A percentile compares a stretch with the other conserved stretches of the same genome.
phyloP scores from a whole-genome alignment of 1,139 yeast species.

The Debaryomyces robertsiae region DNA sequence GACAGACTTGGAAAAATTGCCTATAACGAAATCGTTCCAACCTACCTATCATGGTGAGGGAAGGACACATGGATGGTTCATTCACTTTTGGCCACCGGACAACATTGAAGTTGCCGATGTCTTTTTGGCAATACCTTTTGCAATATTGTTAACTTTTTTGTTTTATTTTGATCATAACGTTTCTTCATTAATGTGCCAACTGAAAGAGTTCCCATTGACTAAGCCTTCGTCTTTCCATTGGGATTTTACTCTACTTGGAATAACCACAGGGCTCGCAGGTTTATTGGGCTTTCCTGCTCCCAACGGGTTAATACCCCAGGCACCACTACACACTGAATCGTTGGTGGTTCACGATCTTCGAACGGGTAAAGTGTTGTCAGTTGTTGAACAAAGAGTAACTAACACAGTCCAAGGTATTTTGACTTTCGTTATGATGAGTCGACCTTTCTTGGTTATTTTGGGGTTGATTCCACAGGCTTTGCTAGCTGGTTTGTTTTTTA shows the following conservation, averaged over 20 bases:
- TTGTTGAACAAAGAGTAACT: slow-evolving; percentile 87
- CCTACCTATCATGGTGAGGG: slow-evolving; percentile 56
- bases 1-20: slow-evolving; percentile 58
- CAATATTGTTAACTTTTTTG: slow-evolving; percentile 74
- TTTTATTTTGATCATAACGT: slow-evolving; percentile 96
- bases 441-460: slow-evolving; percentile 79
- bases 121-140: slow-evolving; percentile 91
- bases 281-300: slow-evolving; percentile 92
- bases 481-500: slow-evolving; percentile 85
- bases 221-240: slow-evolving; percentile 93
- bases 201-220: slow-evolving; percentile 72
- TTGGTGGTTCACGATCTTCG: slow-evolving; percentile 60
- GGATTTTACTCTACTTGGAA: slow-evolving; percentile 83
- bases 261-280: slow-evolving; percentile 87
- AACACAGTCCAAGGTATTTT: slow-evolving; percentile 83
- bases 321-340: slow-evolving; percentile 87
- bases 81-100: slow-evolving; percentile 69
- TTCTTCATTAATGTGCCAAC: slow-evolving; percentile 89
- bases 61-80: slow-evolving; percentile 69
- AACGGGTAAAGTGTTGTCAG: slow-evolving; percentile 49
- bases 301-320: slow-evolving; percentile 95
- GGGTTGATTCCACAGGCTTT: slow-evolving; percentile 94
- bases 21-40: slow-evolving; percentile 70
- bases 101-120: slow-evolving; percentile 69
- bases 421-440: slow-evolving; percentile 84